Base-by-base conservation (phyloP, 2,329 filamentous ascomycete species). In the Neopestalotiopsis clavispora region DNA sequence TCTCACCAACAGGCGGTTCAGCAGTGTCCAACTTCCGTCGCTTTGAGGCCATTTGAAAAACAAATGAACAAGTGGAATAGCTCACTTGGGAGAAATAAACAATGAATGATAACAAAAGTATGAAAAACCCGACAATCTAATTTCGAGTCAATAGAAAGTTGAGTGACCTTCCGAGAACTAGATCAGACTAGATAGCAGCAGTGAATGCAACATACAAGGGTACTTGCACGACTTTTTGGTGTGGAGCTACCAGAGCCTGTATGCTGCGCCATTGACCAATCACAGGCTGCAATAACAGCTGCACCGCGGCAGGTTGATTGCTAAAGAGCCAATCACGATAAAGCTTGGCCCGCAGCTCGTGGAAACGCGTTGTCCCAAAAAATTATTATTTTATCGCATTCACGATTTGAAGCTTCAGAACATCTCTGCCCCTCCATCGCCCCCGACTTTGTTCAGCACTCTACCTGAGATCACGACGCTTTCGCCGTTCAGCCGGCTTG, bases 1-100 rank as follows among this genome's bases (percentile, higher is more conserved):
- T 76, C 81, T 72, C 73, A 84, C 83, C 75, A 69, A 77, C 75
- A 49, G 75, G 71, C 28, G 75, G 74, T 67, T 77, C 74, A 65
- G 75, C 71, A 10, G 74, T 71, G 70, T 82, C 77, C 9, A 86
- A 69, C 74, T 84, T 86, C 63, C 84, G 80, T 72, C 77, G 78
- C 70, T 84, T 84, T 12, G 78, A 74, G 45, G 78, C 73, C 77
- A 79, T 78, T n/a, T n/a, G 45, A 52, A 9, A 52, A n/a, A 23
- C n/a, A 5, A 6, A n/a, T 52, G n/a, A 5, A 38, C 10, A 10
- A 38, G 10, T 10, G 6, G 6, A 38, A 7, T 38, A 38, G 34
- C 34, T 38, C 6, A 38, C 10, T 7, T 10, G 6, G 10, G 34
- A 38, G n/a, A 52, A 52, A n/a, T n/a, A 10, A 52, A 17, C 17